These are phyloP conservation scores for Globisporangium barbulae DNA, from an alignment of 352 stramenopile genomes.

Conservation along the genomic window DNA sequence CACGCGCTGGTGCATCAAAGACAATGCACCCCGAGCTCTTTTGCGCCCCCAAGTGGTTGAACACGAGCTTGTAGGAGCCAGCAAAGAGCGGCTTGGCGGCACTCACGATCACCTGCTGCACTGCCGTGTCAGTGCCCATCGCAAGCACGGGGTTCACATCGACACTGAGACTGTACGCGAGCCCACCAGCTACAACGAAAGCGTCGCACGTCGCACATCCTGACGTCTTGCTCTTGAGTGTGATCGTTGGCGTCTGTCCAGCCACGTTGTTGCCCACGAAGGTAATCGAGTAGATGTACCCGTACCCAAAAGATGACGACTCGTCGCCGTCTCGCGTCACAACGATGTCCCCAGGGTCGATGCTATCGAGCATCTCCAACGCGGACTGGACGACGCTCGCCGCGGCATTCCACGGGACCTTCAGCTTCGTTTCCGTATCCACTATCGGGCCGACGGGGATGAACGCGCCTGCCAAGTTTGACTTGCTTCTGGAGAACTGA, in stretches of 20 bases:
- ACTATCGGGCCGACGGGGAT: slow-evolving; percentile 19
- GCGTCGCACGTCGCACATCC: slow-evolving; percentile 23
- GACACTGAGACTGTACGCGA: slow-evolving; percentile 26
- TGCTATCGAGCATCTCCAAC: slow-evolving; percentile 29
- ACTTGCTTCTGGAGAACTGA: slow-evolving; percentile 32
- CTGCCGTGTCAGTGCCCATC: slow-evolving; percentile 70
- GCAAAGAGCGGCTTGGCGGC: slow-evolving; percentile 42
- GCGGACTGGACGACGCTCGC: slow-evolving; percentile 29
- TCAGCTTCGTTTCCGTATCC: slow-evolving; percentile 8
- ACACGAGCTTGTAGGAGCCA: slow-evolving; percentile 56
- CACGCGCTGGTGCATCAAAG: slow-evolving; percentile 51
- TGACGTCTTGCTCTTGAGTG: slow-evolving; percentile 21
- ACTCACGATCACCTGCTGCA: slow-evolving; percentile 66
- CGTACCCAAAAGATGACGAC: slow-evolving; percentile 48
- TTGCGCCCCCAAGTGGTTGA: slow-evolving; percentile 35
- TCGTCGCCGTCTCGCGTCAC: slow-evolving; percentile 74
- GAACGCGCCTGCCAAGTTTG: slow-evolving; percentile 28
- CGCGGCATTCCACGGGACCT: slow-evolving; percentile 42
- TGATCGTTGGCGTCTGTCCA: slow-evolving; percentile 47
- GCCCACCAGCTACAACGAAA: slow-evolving; percentile 40
- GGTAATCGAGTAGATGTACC: slow-evolving; percentile 70
- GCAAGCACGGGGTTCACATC: slow-evolving; percentile 39
- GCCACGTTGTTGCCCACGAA: slow-evolving; percentile 74
- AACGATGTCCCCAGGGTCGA: slow-evolving; percentile 49
- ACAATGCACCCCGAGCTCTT: slow-evolving; percentile 48